phyloP scores from a whole-genome alignment of 2,329 filamentous ascomycete genomes.

The Didymella arachidicola region DNA sequence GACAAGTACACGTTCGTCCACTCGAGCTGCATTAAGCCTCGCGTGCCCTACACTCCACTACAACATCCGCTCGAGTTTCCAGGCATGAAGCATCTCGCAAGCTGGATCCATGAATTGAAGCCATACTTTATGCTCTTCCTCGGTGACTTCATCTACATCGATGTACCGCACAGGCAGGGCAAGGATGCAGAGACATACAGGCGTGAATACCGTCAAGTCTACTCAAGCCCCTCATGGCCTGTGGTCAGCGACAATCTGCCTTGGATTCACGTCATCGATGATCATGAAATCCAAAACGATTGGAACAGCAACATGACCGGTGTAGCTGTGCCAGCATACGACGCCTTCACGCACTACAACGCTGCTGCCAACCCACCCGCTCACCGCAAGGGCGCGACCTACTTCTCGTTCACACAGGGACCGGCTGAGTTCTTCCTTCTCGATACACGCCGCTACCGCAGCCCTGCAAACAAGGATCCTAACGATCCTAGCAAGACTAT shows the following conservation, averaged over 20 bases:
- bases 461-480: slow-evolving; percentile 68
- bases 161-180: slow-evolving; percentile 84
- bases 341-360: slow-evolving; percentile 89
- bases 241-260: slow-evolving; percentile 79
- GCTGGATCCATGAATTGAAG: slow-evolving; percentile 73
- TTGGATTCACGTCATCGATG: slow-evolving; percentile 96
- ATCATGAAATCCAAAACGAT: slow-evolving; percentile 96
- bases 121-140: slow-evolving; percentile 78
- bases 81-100: slow-evolving; percentile 78
- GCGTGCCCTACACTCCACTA: slow-evolving; percentile 87
- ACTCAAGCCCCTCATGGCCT: slow-evolving; percentile 91
- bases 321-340: slow-evolving; percentile 78
- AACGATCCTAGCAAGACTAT: slow-evolving; percentile 79
- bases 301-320: slow-evolving; percentile 85
- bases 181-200: slow-evolving; percentile 78
- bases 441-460: slow-evolving; percentile 88
- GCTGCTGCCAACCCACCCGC: slow-evolving; percentile 81
- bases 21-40: slow-evolving; percentile 89
- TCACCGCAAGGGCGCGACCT: slow-evolving; percentile 72
- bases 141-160: slow-evolving; percentile 88
- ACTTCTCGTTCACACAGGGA: slow-evolving; percentile 88
- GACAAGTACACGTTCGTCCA: slow-evolving; percentile 88
- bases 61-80: slow-evolving; percentile 83
- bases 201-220: slow-evolving; percentile 93
- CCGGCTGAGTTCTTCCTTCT: slow-evolving; percentile 94